These are phyloP conservation scores for Boletus reticuloceps DNA, from an alignment of 768 basidiomycete genomes.

Conservation along the genomic window DNA sequence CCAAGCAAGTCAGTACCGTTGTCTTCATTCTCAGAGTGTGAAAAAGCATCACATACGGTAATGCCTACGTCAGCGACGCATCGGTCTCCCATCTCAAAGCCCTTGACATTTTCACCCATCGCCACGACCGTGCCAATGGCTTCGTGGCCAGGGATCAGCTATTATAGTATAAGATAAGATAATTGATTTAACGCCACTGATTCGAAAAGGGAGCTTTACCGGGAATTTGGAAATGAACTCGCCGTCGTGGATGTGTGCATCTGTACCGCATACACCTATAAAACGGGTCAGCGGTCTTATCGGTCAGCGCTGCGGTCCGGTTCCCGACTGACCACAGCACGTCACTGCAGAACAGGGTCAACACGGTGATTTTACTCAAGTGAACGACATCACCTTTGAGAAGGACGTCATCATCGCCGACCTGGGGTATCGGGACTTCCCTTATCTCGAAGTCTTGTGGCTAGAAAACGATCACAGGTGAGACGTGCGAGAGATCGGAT, in stretches of 20 bases:
- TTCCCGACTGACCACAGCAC: slow-evolving; percentile 38
- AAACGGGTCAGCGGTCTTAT: neutral
- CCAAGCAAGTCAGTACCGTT: slow-evolving; percentile 2
- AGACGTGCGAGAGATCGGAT: slow-evolving; percentile 1
- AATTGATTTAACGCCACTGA: slow-evolving; percentile 18
- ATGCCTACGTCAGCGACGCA: slow-evolving; percentile 80
- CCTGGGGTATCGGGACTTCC: slow-evolving; percentile 63
- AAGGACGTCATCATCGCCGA: slow-evolving; percentile 68
- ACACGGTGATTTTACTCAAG: neutral
- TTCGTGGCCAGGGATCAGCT: slow-evolving; percentile 76
- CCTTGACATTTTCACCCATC: slow-evolving; percentile 77
- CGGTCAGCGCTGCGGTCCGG: neutral
- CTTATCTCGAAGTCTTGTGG: slow-evolving; percentile 65
- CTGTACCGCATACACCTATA: slow-evolving; percentile 57
- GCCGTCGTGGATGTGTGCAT: slow-evolving; percentile 62
- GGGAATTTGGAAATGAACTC: slow-evolving; percentile 69
- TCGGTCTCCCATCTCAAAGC: slow-evolving; percentile 74
- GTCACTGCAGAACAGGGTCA: slow-evolving; percentile 31
- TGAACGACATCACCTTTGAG: slow-evolving; percentile 53
- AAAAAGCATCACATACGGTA: slow-evolving; percentile 45
- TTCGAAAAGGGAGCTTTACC: slow-evolving; percentile 17
- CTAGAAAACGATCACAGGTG: slow-evolving; percentile 34
- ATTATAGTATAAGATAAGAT: slow-evolving; percentile 9
- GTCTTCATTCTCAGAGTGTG: neutral
- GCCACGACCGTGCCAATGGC: slow-evolving; percentile 71